Conservation (phyloP, 148 eudicot genomes). For the Pharnaceum exiguum region DNA sequence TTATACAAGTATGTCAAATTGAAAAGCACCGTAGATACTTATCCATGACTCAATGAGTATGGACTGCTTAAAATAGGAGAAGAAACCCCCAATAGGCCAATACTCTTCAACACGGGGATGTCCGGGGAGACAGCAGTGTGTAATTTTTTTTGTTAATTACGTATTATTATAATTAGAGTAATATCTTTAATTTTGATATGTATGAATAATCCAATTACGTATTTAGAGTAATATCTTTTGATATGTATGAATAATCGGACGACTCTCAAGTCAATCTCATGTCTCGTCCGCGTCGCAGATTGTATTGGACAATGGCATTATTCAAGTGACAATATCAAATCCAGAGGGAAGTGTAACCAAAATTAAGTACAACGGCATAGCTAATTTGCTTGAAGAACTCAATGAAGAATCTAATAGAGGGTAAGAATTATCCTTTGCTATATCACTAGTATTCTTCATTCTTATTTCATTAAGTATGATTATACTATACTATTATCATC, state of each 20-base stretch:
- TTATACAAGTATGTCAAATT: too few relatives aligned
- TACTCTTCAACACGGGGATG: too few relatives aligned
- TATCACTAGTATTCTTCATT: neutral
- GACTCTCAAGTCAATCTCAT: too few relatives aligned
- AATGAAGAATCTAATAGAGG: conserved; percentile 57
- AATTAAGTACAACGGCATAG: conserved; percentile 53
- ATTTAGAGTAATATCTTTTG: neutral
- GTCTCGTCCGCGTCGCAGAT: too few relatives aligned
- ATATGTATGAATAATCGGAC: too few relatives aligned
- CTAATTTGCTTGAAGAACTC: conserved; percentile 51
- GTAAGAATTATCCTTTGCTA: conserved; percentile 20
- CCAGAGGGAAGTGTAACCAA: conserved; percentile 58
- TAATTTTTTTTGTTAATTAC: too few relatives aligned
- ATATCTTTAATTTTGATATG: neutral
- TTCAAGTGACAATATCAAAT: conserved; percentile 41
- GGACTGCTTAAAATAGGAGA: too few relatives aligned
- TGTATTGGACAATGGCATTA: conserved; percentile 58
- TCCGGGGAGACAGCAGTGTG: too few relatives aligned
- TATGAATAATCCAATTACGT: neutral
- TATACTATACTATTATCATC: neutral
- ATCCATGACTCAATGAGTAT: too few relatives aligned
- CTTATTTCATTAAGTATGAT: neutral
- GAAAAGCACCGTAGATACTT: too few relatives aligned
- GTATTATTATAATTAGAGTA: neutral
- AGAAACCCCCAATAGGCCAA: too few relatives aligned